Base-by-base conservation (phyloP, 2,329 filamentous ascomycete genomes). In the Nothophoma quercina region DNA sequence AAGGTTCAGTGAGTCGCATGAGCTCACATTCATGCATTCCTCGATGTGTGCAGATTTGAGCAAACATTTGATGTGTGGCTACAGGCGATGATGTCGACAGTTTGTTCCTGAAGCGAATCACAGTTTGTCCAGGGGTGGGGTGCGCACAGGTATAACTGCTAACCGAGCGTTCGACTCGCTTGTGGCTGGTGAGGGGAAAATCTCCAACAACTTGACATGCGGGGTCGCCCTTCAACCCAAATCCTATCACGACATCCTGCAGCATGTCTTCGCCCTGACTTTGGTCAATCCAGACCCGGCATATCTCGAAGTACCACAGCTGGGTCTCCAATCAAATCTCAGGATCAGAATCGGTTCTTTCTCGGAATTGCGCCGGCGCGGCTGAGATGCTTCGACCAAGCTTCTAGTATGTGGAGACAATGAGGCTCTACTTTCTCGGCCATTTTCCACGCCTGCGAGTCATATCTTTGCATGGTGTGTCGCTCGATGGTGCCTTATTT, bases 401-500 rank as follows among this genome's bases (percentile, higher is more conserved):
- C 13, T 10, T 16, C 8, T 2, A 18, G 18, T 13, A 8, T 39
- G 39, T 42, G 39, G 39, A 43, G 40, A 25, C 40, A 18, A 18
- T 43, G 40, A 43, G 40, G 22, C 45, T 28, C 35, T 40, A 15
- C 22, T 15, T 16, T 40, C 35, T 47, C 40, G 44, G 44, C 28
- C 18, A 18, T 13, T 18, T 33, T 13, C 34, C 32, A 19, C 33
- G 6, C 23, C 30, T 19, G 28, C 25, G 21, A 47, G 44, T 23
- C 26, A 39, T 32, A 4, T 15, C 10, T 26, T 7, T 26, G 21
- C 25, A 32, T 19, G 23, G 16, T 45, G 32, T 12, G 7, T 15
- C 15, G 41, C 18, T 23, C 30, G 12, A 26, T n/a, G 22, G 7
- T 34, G 33, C 29, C 10, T 35, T 29, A 55, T 18, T 58, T 50